Evolutionary conservation across 495 filamentous ascomycete species (phyloP), one percentile per base, ranked within the genome.

Genomic region (Neurospora sp.): DNA sequence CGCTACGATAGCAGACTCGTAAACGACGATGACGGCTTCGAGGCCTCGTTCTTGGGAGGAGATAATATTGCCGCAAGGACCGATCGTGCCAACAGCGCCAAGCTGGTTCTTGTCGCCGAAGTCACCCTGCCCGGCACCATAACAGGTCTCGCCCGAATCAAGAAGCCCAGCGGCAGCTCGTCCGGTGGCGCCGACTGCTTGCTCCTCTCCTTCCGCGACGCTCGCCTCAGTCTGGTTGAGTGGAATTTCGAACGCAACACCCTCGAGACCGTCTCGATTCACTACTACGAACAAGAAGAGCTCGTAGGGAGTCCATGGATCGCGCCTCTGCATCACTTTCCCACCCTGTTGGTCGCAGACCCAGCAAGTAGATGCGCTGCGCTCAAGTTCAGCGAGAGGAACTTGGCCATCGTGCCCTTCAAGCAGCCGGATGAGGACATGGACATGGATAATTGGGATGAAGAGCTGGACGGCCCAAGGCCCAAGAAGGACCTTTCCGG

Each of bases 211-310:
- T 89, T 94, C 76, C 90, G 90, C 74, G 94, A 98, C 84, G 96
- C 96, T 37, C 97, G 96, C 81, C 85, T 98, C 73, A 94, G 91
- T 79, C 83, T 98, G 83, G 88, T 98, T 70, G 93, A 97, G 84
- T 99, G 96, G 96, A 93, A 99, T 80, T 89, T 92, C 22, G 90
- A 91, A 76, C 87, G 87, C 45, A 84, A 93, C 78, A 86, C 87
- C 35, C 88, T 98, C 70, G 88, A 88, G 38, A 99, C 96, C 16
- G 89, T 94, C 72, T 97, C 94, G 38, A 94, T 99, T 75, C 96
- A 99, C 83, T 97, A 94, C 83, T 99, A 98, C 79, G 96, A 99
- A 79, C 89, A 94, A 79, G 94, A 98, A 77, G 94, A 97, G 76
- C 84, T 94, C 73, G 87, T 87, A 72, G 86, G 88, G 40, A 91